Evolutionary conservation across 2,329 filamentous ascomycete genomes (phyloP), one percentile per base, ranked within the genome.

Genomic region (Verticillium klebahnii): DNA sequence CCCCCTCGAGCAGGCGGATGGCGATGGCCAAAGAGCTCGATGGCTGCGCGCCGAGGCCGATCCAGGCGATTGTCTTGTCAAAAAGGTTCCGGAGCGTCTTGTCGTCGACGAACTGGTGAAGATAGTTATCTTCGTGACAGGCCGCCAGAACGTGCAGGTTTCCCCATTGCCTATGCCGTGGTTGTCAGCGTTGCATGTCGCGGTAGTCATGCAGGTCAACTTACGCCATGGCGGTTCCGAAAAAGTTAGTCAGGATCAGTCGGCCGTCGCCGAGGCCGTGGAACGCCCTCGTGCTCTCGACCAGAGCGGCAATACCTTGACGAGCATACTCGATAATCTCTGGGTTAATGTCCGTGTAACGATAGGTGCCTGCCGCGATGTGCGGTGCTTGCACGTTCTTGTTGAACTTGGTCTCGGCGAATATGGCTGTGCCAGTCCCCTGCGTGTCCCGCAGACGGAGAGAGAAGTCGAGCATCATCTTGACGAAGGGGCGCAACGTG

Each of bases 181-280:
- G 67, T 70, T 69, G 74, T 68, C 65, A 62, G 59, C 45, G 14
- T 12, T 50, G 17, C n/a, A 50, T 2, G n/a, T 50, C 7, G 40
- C 9, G n/a, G 11, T 37, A 40, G 29, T n/a, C 59, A 19, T 45
- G 58, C 50, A 56, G 50, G 50, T 59, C 19, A 59, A 87, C 92
- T 86, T 90, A 96, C 91, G 94, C 93, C 81, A 97, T 94, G 65
- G 93, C 90, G 19, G 94, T 98, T 59, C 94, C 93, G 75, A 97
- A 96, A 29, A 97, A 89, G 69, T 97, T 98, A n/a, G 94, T 98
- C 61, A 98, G 88, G 59, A 97, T 89, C 9, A 91, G 86, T 34
- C 92, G 85, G 64, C 84, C 76, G n/a, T 78, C 75, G 17, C 85
- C 80, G 31, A 91, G 81, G 2, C 81, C 80, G 65, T 89, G 82